These are phyloP conservation scores for Mycena epipterygia DNA, from an alignment of 768 basidiomycete species.

Conservation along the genomic window DNA sequence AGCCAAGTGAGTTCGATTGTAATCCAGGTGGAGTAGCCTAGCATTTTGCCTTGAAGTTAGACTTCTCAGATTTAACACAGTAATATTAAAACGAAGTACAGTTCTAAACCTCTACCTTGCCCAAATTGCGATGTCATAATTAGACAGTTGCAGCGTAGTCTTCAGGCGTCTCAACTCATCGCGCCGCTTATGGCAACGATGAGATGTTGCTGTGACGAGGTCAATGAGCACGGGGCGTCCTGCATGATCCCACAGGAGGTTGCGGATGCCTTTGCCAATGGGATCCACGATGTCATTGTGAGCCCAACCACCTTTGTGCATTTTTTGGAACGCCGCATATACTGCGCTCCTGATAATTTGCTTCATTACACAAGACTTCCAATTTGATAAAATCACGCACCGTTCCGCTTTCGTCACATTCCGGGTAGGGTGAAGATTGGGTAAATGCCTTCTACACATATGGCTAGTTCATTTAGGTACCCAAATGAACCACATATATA, in stretches of 20 bases:
- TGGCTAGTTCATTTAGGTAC: too few species aligned
- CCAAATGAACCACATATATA: too few species aligned
- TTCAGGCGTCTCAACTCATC: slow-evolving; percentile 1
- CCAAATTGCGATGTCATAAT: slow-evolving; percentile 13
- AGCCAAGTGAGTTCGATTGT: too few species aligned
- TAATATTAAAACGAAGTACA: too few species aligned
- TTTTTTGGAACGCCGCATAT: background rate
- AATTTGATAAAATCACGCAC: slow-evolving; percentile 3
- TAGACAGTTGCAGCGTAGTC: slow-evolving; percentile 5
- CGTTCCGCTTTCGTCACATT: slow-evolving; percentile 9
- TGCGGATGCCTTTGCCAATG: background rate
- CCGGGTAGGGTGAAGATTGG: background rate
- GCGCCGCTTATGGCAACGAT: slow-evolving; percentile 3
- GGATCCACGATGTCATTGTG: slow-evolving; percentile 17
- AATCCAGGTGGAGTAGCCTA: too few species aligned
- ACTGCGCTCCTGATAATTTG: slow-evolving; percentile 12
- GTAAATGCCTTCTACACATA: too few species aligned
- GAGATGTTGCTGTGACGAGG: slow-evolving; percentile 2
- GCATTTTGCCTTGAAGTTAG: too few species aligned
- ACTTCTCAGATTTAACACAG: too few species aligned
- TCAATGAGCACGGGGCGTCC: slow-evolving; percentile 22
- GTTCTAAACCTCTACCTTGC: background rate
- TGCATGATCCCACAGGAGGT: slow-evolving; percentile 12
- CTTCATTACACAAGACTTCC: slow-evolving; percentile 1
- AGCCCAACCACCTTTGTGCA: background rate